These are phyloP conservation scores for Earliella scabrosa DNA, from an alignment of 1,284 basidiomycete species.

Conservation along the genomic window DNA sequence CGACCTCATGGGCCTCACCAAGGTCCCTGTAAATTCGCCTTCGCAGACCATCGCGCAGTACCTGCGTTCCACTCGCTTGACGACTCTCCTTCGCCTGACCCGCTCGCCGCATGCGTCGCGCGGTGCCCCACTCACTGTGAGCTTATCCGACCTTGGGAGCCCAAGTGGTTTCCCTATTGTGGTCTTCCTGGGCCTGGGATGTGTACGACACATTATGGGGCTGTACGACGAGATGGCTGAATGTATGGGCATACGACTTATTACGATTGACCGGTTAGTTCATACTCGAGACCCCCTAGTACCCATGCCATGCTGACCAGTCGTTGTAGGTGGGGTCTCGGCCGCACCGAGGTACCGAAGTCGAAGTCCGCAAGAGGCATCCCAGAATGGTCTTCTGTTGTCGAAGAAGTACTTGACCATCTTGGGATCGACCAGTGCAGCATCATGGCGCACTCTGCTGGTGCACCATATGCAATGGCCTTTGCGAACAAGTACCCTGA, in stretches of 20 bases:
- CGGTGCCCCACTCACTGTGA: constrained; percentile 81
- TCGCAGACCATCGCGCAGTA: constrained; percentile 82
- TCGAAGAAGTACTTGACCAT: constrained; percentile 87
- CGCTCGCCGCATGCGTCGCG: constrained; percentile 78
- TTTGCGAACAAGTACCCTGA: constrained; percentile 77
- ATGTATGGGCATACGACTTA: constrained; percentile 83
- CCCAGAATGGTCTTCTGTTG: constrained; percentile 88
- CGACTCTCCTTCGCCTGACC: constrained; percentile 79
- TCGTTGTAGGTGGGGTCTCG: constrained; percentile 91
- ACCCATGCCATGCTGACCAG: constrained; percentile 1
- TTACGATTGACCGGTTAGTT: constrained; percentile 89
- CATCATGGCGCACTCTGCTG: constrained; percentile 96
- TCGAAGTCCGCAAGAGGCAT: constrained; percentile 78
- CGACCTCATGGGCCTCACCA: constrained; percentile 31
- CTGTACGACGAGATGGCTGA: constrained; percentile 96
- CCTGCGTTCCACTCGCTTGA: constrained; percentile 83
- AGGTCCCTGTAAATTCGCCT: constrained; percentile 42
- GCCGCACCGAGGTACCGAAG: constrained; percentile 77
- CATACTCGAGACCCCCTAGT: background rate
- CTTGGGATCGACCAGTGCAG: constrained; percentile 83
- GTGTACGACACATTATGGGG: constrained; percentile 93
- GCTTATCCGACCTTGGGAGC: constrained; percentile 89
- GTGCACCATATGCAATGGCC: constrained; percentile 92
- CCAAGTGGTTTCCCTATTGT: constrained; percentile 85
- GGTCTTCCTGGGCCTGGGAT: constrained; percentile 92